Base-by-base conservation (phyloP, 495 filamentous ascomycete genomes). In the Aspergillus nanangensis region DNA sequence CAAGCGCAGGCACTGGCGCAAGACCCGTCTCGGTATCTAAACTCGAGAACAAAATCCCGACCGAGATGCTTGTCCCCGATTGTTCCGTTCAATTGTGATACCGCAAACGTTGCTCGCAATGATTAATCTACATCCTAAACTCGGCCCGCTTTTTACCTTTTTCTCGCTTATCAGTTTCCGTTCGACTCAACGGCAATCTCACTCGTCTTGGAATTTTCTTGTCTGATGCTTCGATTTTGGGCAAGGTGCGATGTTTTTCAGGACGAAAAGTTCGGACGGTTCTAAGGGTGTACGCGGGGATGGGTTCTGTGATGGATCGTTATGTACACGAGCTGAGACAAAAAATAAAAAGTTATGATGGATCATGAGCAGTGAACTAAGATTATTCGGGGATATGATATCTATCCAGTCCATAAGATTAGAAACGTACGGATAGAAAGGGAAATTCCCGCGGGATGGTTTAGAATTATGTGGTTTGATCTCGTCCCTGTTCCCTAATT, bases 1-100 rank as follows among this genome's bases (percentile, higher is more conserved):
- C 58, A 98, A 98, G 86, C 81, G 93, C 67, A 86, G 93, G 71
- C 93, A 98, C 77, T 98, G 93, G 93, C 88, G 93, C 77, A 96
- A 98, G 90, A 97, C 93, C 68, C 87, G 93, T 62, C 87, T 98
- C 78, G 92, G 92, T 57, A 90, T 98, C 74, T 98, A 88, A 79
- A 81, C 47, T 50, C 46, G 53, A 39, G 37, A 21, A 24, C 37
- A 22, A 45, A 37, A 37, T 13, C 40, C 45, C 49, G 43, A 48
- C 51, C 55, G 51, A 57, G 52, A 47, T 57, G 53, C 43, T 43
- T 31, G 24, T 43, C 43, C 45, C 38, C 40, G 48, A 52, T 47
- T 50, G 23, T 51, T 60, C 48, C 47, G 50, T 53, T 56, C 47
- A 50, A 45, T 47, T 48, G 47, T 60, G 56, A 60, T 55, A 53